Base-by-base conservation (phyloP, 805 yeast species). In the Grigorovia yakushimaensis region DNA sequence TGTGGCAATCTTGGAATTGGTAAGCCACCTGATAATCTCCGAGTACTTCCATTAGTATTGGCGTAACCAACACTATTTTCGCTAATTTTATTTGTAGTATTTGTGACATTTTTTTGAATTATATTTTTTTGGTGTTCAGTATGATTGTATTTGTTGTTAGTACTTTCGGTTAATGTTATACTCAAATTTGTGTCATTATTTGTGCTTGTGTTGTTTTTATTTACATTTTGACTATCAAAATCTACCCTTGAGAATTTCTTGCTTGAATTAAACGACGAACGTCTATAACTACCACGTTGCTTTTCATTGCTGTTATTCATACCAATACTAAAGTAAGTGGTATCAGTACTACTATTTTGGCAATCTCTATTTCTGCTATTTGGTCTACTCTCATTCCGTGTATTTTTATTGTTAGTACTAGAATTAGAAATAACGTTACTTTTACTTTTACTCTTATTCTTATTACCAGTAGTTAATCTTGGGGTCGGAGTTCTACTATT, bases 401-500 rank as follows among this genome's bases (percentile, higher is more conserved):
- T 42, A 8, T 33, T 42, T 19, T 21, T 36, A 15, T 33, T 33
- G 7, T 33, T n/a, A n/a, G n/a, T n/a, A n/a, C n/a, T n/a, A n/a
- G n/a, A n/a, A n/a, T n/a, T n/a, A n/a, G n/a, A n/a, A n/a, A n/a
- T n/a, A n/a, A n/a, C n/a, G n/a, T n/a, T n/a, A n/a, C n/a, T 13
- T 33, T 4, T 13, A 33, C 15, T 33, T 33, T 33, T 33, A 4
- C 15, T n/a, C 13, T 33, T 33, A 13, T 15, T 30, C n/a, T 30
- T 30, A 13, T 13, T 30, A 33, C 17, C 37, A 6, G 6, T 23
- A 23, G 9, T 35, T 20, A 33, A n/a, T 42, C 51, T 42, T 18
- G 49, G 42, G 5, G 50, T 42, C 17, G 54, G 47, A 6, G 43
- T 44, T 41, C 52, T 47, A 33, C 37, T 33, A n/a, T 9, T 33